Percentiles rank a stretch among this genome's conserved stretches.
These are phyloP conservation scores for Fusarium staphyleae DNA, from an alignment of 2,329 filamentous ascomycete genomes.

Conservation along the genomic window DNA sequence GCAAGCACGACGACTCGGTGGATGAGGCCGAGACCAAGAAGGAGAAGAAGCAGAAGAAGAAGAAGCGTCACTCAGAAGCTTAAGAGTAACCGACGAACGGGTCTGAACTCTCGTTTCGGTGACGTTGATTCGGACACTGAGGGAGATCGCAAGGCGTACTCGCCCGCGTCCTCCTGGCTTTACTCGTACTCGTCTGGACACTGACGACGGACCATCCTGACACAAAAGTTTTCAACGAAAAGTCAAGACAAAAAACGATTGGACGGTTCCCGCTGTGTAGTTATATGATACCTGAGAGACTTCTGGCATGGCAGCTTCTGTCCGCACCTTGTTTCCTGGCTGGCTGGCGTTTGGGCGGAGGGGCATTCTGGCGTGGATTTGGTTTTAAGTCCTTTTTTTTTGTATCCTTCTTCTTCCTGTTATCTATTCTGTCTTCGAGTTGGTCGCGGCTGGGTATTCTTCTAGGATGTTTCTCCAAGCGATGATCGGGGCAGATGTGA, in stretches of 20 bases:
- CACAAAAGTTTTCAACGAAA: constrained; percentile 28
- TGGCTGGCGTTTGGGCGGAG: constrained; percentile 47
- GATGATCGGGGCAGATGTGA: constrained; percentile 13
- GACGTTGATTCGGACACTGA: constrained; percentile 34
- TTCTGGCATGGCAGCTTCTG: constrained; percentile 41
- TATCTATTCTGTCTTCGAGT: constrained; percentile 23
- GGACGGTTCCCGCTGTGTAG: constrained; percentile 42
- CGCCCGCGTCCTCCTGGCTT: constrained; percentile 31
- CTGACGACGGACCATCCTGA: constrained; percentile 36
- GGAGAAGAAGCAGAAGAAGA: constrained; percentile 63
- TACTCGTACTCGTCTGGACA: constrained; percentile 42
- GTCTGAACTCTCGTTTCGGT: constrained; percentile 22
- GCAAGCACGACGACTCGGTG: constrained; percentile 71
- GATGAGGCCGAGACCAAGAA: constrained; percentile 69
- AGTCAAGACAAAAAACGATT: constrained; percentile 32
- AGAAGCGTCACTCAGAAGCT: constrained; percentile 52
- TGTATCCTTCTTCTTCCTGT: constrained; percentile 31
- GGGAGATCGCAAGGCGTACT: constrained; percentile 18
- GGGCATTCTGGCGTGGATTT: constrained; percentile 46
- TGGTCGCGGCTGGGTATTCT: constrained; percentile 6
- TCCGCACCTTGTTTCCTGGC: constrained; percentile 41
- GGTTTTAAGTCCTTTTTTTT: constrained; percentile 40
- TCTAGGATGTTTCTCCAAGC: not conserved
- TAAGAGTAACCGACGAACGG: constrained; percentile 36
- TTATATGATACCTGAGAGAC: constrained; percentile 48